Evolutionary conservation across 768 basidiomycete species (phyloP), one percentile per base, ranked within the genome.

Genomic region (Boletus sensibilis): DNA sequence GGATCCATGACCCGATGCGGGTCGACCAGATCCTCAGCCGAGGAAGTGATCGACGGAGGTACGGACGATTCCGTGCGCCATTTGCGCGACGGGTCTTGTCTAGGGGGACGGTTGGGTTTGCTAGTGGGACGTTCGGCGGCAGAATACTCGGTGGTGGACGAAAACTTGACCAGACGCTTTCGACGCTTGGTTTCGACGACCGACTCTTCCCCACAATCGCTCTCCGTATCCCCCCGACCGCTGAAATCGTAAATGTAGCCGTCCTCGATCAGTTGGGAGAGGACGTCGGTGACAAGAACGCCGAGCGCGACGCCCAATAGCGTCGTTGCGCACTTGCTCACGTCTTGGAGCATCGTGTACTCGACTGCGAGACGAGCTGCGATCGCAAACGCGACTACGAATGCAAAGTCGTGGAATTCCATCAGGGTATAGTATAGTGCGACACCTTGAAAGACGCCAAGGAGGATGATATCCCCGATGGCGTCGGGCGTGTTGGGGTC

Each of bases 381-480:
- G 59, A 90, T 82, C 46, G 75, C 79, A 42, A 84, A 74, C 50
- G 77, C 84, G 41, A 87, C 80, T 48, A 79, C 74, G 64, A 87
- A 72, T 37, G 80, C 79, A 35, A 87, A 72, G 56, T 77, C 75
- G 45, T 79, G 77, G 53, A 79, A 78, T 66, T 81, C 77, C 63
- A 74, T 82, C 58, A 82, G 78, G 52, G 86, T 77, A 64, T 82
- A 86, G 64, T 90, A 86, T 50, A 92, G 75, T 25, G 81, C 86
- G 60, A 88, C 82, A 48, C 90, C 90, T 70, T 90, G 87, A 79
- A 87, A 85, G 63, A 86, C 79, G 49, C 90, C 90, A 49, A 81
- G 72, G 54, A 92, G 82, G 67, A 90, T 72, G 63, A 79, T 77
- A 64, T 88, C 82, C 56, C 80, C 80, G 40, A 86, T 70, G 61